Conservation (phyloP, 2,329 filamentous ascomycete species). For the Ophiostoma triangulosporum region DNA sequence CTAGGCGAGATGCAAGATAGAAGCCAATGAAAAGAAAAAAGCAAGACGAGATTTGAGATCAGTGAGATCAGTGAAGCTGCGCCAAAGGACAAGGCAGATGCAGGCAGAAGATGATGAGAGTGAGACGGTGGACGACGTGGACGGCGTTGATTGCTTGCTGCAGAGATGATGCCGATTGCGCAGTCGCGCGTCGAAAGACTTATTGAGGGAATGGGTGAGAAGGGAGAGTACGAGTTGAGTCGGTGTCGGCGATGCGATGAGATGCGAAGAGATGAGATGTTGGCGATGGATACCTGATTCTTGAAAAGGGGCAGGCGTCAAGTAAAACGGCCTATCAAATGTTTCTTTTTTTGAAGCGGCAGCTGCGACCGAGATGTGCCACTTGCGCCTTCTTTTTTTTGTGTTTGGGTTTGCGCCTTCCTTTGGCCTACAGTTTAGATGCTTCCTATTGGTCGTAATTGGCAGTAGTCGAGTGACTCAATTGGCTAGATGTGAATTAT, state of each 20-base stretch:
- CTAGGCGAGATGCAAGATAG: neutral
- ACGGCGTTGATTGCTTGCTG: conserved; percentile 13
- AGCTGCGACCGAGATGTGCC: conserved; percentile 1
- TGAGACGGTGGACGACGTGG: conserved; percentile 14
- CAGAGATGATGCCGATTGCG: too few relatives aligned
- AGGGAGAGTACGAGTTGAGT: too few relatives aligned
- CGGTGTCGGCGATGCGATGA: too few relatives aligned
- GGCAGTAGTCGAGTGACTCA: neutral
- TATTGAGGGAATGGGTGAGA: too few relatives aligned
- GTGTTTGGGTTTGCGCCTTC: neutral
- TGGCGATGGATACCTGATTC: too few relatives aligned
- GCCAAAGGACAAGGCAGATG: neutral
- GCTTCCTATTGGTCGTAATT: neutral
- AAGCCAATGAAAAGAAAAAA: neutral
- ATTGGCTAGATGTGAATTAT: conserved; percentile 13
- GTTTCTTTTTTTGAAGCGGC: too few relatives aligned
- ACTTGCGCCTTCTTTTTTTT: neutral
- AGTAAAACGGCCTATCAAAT: too few relatives aligned
- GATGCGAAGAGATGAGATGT: too few relatives aligned
- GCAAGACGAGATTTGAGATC: neutral
- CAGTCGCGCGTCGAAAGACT: too few relatives aligned
- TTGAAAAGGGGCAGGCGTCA: too few relatives aligned
- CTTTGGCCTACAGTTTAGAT: too few relatives aligned
- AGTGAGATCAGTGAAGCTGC: neutral
- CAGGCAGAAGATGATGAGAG: neutral